These are phyloP conservation scores for Malassezia pachydermatis DNA, from an alignment of 1,284 basidiomycete species.

Conservation along the genomic window DNA sequence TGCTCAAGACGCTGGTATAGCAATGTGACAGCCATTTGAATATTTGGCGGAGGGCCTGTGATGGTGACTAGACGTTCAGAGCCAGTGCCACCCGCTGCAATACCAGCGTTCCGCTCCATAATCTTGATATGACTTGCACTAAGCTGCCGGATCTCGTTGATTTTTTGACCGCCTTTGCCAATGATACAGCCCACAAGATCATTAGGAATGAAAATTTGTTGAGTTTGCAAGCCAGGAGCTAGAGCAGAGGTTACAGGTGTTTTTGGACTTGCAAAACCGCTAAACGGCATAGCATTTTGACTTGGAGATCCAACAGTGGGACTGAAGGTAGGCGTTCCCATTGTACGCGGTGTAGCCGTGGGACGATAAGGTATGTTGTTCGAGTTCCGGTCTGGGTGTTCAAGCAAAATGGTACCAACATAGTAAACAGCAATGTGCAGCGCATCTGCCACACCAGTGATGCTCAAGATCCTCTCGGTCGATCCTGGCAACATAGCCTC, in stretches of 20 bases:
- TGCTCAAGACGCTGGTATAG: conserved; percentile 61
- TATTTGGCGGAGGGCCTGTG: conserved; percentile 73
- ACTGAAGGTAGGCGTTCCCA: conserved; percentile 9
- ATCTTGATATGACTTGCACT: conserved; percentile 93
- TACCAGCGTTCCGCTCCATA: conserved; percentile 65
- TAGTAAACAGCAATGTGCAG: conserved; percentile 99
- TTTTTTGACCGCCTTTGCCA: conserved; percentile 94
- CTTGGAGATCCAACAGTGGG: conserved; percentile 2
- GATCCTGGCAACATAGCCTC: conserved; percentile 97
- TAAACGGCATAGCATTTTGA: conserved; percentile 7
- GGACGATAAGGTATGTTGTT: conserved; percentile 49
- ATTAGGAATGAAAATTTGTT: conserved; percentile 97
- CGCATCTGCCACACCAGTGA: conserved; percentile 97
- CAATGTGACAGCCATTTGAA: conserved; percentile 89
- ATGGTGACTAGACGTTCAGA: conserved; percentile 50
- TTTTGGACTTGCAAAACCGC: conserved; percentile 16
- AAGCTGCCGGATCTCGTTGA: conserved; percentile 95
- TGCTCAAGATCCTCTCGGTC: conserved; percentile 84
- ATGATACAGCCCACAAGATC: conserved; percentile 96
- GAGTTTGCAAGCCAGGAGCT: conserved; percentile 63
- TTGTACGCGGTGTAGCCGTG: conserved; percentile 18
- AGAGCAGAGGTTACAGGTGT: conserved; percentile 49
- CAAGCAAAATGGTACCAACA: conserved; percentile 89
- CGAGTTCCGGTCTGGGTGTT: conserved; percentile 63
- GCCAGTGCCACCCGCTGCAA: conserved; percentile 48